Evolutionary conservation across 441 rosid genomes (phyloP).

Genomic region (Gossypium davidsonii): DNA sequence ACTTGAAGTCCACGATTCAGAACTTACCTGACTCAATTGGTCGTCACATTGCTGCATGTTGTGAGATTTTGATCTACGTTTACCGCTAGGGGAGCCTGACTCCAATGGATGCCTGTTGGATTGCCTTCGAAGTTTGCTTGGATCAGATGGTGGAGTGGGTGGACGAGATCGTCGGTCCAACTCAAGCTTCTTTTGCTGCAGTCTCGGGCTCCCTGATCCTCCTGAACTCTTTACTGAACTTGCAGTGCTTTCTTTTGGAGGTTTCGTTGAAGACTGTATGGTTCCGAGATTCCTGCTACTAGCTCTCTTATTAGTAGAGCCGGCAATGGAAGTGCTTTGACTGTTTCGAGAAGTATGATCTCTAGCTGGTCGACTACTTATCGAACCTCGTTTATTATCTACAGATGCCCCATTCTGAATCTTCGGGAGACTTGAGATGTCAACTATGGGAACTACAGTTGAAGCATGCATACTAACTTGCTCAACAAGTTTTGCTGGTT

Average conservation of each 20-base stretch:
- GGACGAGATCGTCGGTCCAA: constrained; percentile 62
- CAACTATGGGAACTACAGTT: constrained; percentile 47
- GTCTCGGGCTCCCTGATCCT: constrained; percentile 64
- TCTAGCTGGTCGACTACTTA: constrained; percentile 30
- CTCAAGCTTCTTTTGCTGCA: constrained; percentile 63
- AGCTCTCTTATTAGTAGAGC: constrained; percentile 40
- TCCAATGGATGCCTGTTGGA: constrained; percentile 34
- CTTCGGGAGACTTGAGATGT: constrained; percentile 38
- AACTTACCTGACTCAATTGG: constrained; percentile 58
- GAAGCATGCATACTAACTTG: constrained; percentile 49
- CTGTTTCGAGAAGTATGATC: constrained; percentile 37
- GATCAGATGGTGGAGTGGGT: constrained; percentile 63
- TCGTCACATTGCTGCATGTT: constrained; percentile 48
- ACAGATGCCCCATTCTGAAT: constrained; percentile 28
- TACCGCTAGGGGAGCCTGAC: constrained; percentile 51
- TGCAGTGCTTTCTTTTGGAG: constrained; percentile 22
- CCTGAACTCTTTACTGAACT: constrained; percentile 43
- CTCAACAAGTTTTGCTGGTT: constrained; percentile 72
- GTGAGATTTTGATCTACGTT: constrained; percentile 34
- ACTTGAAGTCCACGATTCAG: constrained; percentile 54
- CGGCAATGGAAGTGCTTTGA: constrained; percentile 27
- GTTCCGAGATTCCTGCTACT: constrained; percentile 31
- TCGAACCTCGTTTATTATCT: constrained; percentile 29
- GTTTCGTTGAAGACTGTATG: constrained; percentile 36
- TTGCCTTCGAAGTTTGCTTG: constrained; percentile 49